Base-by-base conservation (phyloP, 208 protist species). In the Wallacemonas sp. region DNA sequence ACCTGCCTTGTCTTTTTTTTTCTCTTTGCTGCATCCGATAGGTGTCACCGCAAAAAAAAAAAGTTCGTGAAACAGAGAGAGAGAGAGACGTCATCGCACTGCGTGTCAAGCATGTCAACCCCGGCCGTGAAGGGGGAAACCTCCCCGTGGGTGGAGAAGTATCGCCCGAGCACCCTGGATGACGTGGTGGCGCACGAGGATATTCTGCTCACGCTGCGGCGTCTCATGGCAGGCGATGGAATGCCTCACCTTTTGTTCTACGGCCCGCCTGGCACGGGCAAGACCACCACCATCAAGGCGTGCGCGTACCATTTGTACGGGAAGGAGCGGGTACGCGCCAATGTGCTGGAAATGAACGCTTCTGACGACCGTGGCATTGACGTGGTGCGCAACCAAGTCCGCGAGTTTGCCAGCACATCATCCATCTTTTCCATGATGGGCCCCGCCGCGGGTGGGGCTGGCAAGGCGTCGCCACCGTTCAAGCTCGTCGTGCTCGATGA, bases 401-500 rank as follows among this genome's bases (percentile, higher is more conserved):
- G 99, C 64, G 84, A 95, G 39, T 99, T 99, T 83, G 96, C 98
- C 14, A 97, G 90, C 58, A 99, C 98, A 26, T 80, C 88, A 32
- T 97, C 93, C 36, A 94, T 99, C 56, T 99, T 99, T 69, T 88
- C 82, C 26, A 68, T 78, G 44, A 63, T 74, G 63, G 62, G 55
- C 14, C 21, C 62, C 26, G 47, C 52, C 26, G 41, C 19, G 44
- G 43, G 41, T 27, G 24, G 17, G 16, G 17, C 29, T 23, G 57
- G 58, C 2, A 67, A 44, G 2, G 19, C 60, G 8, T 21, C 48
- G 8, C 23, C 72, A 1, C 72, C 68, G 26, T 97, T 98, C 68
- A 99, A 99, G 71, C 83, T 99, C 1, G 97, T 99, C 56, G 96
- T 99, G 24, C 89, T 99, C 2, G 99, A 99, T 79, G 99, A 99